Evolutionary conservation across 164 flowering plant genomes (phyloP), one percentile per base, ranked within the genome.

Genomic region (Magnolia changhungtana): DNA sequence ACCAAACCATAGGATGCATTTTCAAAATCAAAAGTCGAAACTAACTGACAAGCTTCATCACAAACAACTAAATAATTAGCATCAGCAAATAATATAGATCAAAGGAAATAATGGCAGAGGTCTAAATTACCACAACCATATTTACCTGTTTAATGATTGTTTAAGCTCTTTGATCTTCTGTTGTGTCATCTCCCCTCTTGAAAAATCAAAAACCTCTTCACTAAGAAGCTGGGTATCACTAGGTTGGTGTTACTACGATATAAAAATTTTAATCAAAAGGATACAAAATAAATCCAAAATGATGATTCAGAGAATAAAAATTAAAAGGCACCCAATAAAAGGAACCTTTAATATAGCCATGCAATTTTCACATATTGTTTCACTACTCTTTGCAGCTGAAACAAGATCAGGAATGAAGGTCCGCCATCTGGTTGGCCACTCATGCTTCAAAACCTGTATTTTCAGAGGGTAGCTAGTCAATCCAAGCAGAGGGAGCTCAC

Each of bases 131-230:
- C 4, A 8, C 7, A 63, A 63, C 31, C 50, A 74, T 21, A 49
- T 21, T 80, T 84, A 91, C 99, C 99, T 96, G 81, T 94, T 96
- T 49, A 96, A 72, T 10, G 99, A 96, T 78, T 96, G 96, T 81
- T 96, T 96, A 49, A 96, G 91, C 83, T 94, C 99, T 78, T 94
- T 96, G 68, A 96, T 96, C 85, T 96, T 96, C 80, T 86, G 96
- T 74, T 94, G 99, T 50, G 99, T 96, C 99, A 96, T 94, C 83
- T 96, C 97, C 66, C 99, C 99, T 81, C 97, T 90, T 76, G 99
- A 96, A 86, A 96, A 96, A 84, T 96, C 99, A 80, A 96, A 96
- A 45, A 96, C 98, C 84, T 96, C 99, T 81, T 96, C 99, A 81
- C 99, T 96, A 72, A 96, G 83, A 81, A 96, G 98, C 99, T 96